Base-by-base conservation (phyloP, 2,329 filamentous ascomycete species). In the Fusarium luffae region DNA sequence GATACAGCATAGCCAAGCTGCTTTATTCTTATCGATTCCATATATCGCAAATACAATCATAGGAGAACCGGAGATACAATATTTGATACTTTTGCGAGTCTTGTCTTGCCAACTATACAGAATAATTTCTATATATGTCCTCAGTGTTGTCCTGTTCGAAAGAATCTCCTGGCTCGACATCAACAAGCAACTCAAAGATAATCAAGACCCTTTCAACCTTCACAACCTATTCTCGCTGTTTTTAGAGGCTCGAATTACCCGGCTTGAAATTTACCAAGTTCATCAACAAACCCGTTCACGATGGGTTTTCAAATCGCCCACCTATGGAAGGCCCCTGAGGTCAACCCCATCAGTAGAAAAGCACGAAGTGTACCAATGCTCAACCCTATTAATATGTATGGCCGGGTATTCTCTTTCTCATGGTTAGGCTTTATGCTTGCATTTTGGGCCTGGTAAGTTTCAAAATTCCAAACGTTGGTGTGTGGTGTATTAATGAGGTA, bases 331-430 rank as follows among this genome's bases (percentile, higher is more conserved):
- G 66, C 77, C 69, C 93, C 93, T 42, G 88, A 92, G 77, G 82
- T 97, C 81, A 97, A 97, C 79, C 93, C 93, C 12, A 87, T 93
- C 82, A 97, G 91, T 82, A 86, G 87, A 62, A 97, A 97, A 79
- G 94, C 94, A 56, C 89, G 87, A 64, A 92, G 92, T 0, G 88
- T 97, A 48, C 94, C 94, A 0, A 78, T 93, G 23, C 82, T 97
- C 66, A 97, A 97, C 78, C 88, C 91, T 0, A 77, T 94, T 74
- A 86, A 97, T 78, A 83, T 89, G 73, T 94, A 97, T 83, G 94
- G 93, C 40, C 87, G 93, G 9, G 93, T 96, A 0, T 97, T 97
- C 80, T 93, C 94, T 84, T 97, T 97, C 82, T 92, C 92, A 2
- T 96, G 92, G 89, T 86, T 94, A 49, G 92, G 92, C 4, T 96